phyloP scores from a whole-genome alignment of 2,329 filamentous ascomycete genomes.

The Domatiomyces catenatus region DNA sequence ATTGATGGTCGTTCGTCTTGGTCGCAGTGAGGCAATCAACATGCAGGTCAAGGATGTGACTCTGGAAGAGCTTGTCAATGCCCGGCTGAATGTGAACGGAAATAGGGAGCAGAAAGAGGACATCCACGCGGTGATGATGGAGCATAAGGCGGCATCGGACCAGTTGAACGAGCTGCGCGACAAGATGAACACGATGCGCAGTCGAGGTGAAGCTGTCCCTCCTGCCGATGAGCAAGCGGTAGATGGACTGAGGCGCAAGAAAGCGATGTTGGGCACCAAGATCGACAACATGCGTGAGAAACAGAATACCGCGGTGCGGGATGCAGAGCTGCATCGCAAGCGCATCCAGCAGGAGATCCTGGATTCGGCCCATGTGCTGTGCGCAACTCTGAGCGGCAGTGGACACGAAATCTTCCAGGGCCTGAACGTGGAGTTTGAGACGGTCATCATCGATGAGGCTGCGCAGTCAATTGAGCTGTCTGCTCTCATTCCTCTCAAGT shows the following conservation, averaged over 20 bases:
- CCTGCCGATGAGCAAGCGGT: conserved; percentile 55
- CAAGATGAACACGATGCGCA: conserved; percentile 52
- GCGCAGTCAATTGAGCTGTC: conserved; percentile 96
- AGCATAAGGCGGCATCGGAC: conserved; percentile 46
- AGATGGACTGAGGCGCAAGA: conserved; percentile 60
- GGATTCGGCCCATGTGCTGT: conserved; percentile 80
- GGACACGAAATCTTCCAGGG: conserved; percentile 96
- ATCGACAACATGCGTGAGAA: conserved; percentile 82
- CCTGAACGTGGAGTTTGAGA: conserved; percentile 91
- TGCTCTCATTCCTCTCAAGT: conserved; percentile 90
- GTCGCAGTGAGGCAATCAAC: conserved; percentile 85
- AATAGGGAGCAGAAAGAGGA: conserved; percentile 34
- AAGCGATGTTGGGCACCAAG: conserved; percentile 58
- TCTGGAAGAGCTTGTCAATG: conserved; percentile 76
- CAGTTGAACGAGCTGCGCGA: conserved; percentile 57
- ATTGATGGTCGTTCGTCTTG: conserved; percentile 77
- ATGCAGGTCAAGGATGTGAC: conserved; percentile 77
- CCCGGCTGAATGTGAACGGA: conserved; percentile 40
- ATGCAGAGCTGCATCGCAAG: conserved; percentile 71
- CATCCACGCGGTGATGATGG: conserved; percentile 53
- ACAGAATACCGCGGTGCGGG: conserved; percentile 64
- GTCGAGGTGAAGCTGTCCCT: conserved; percentile 30
- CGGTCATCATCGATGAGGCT: conserved; percentile 94
- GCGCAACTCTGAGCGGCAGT: conserved; percentile 84
- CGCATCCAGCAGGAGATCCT: conserved; percentile 82